Base-by-base conservation (phyloP, 148 eudicot genomes). In the Fallopia convolvulus region DNA sequence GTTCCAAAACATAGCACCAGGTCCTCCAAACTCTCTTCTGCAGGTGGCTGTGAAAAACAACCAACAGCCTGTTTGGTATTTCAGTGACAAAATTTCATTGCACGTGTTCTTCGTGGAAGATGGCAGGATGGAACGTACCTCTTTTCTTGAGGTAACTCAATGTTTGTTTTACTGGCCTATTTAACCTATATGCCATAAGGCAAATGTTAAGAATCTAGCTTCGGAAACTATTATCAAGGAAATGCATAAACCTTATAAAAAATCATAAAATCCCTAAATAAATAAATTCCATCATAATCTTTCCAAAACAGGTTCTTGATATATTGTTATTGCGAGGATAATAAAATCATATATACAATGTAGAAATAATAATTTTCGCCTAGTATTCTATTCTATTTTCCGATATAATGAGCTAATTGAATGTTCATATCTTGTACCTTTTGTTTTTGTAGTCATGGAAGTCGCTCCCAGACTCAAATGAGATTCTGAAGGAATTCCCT, bases 41-140 rank as follows among this genome's bases (percentile, higher is more conserved):
- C 99, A 94, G 81, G 97, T 94, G 81, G 99, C 99, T 20, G 91
- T 94, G 70, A 94, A 94, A 80, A 94, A 94, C 83, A 89, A 87
- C 85, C 99, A 94, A 84, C 99, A 94, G 78, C 97, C 99, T 21
- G 97, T 94, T 33, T 94, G 96, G 99, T 94, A 94, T 83, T 92
- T 92, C 81, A 89, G 76, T 74, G 99, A 94, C 82, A 92, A 89
- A 80, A 55, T 90, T 74, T 80, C 93, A 77, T 70, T 94, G 85
- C 86, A 82, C 39, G 90, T 79, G 30, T 82, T 94, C 73, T 92
- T 94, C 74, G 72, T 92, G 33, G 99, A 94, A 83, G 99, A 94
- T 83, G 99, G 99, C 65, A 89, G 89, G 82, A 94, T 94, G 97
- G 99, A 94, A 75, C 93, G 99, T 65, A 71, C 91, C 9, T 70